Conservation (phyloP, 1,139 yeast species). For the Pichia norvegensis region DNA sequence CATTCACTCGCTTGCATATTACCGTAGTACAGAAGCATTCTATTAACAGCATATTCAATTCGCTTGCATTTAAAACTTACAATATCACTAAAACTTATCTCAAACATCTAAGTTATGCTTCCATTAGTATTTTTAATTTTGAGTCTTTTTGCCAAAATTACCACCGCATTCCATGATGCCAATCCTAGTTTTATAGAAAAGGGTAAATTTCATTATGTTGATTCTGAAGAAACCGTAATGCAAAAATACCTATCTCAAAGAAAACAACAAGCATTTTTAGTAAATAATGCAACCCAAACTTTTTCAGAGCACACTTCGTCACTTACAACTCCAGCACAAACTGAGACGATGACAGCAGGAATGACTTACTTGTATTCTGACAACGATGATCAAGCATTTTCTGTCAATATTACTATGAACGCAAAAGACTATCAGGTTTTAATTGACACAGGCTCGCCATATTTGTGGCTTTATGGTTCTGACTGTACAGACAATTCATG, state of each 20-base stretch:
- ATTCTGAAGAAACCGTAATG: constrained; percentile 13
- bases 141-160: neutral
- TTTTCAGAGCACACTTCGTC: constrained; percentile 7
- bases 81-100: no score
- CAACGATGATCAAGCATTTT: constrained; percentile 29
- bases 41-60: neutral
- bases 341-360: constrained; percentile 19
- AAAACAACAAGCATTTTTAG: constrained; percentile 1
- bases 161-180: constrained; percentile 7
- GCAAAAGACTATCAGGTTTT: constrained; percentile 41
- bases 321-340: constrained; percentile 7
- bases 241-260: constrained; percentile 1
- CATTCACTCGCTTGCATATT: neutral
- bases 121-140: neutral
- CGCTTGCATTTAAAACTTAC: neutral
- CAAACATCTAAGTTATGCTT: neutral
- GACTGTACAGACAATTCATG: constrained; percentile 45
- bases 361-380: constrained; percentile 25
- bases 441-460: constrained; percentile 60
- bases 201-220: constrained; percentile 15
- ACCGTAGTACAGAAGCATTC: neutral
- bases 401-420: constrained; percentile 32
- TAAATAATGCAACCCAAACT: constrained; percentile 1
- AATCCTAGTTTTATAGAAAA: constrained; percentile 9
- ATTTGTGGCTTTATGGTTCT: constrained; percentile 54